These are phyloP conservation scores for Saccharomycopsis babjevae DNA, from an alignment of 805 yeast genomes.

Conservation along the genomic window DNA sequence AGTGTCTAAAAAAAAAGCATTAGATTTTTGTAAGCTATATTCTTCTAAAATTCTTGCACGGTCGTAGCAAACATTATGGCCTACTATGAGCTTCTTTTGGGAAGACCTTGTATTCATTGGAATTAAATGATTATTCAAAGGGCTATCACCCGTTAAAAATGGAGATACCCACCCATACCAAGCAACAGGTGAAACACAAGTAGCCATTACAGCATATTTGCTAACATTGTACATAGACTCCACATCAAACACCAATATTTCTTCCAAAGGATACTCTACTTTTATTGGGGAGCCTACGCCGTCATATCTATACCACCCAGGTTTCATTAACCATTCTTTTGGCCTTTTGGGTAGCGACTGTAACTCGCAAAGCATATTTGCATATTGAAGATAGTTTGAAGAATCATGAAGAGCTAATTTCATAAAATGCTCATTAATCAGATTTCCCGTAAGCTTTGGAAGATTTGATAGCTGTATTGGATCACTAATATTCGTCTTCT, in stretches of 20 bases:
- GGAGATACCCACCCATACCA: slow-evolving; percentile 98
- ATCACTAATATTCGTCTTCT: slow-evolving; percentile 48
- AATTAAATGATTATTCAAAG: slow-evolving; percentile 48
- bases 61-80: slow-evolving; percentile 88
- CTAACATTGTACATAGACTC: slow-evolving; percentile 75
- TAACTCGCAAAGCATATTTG: slow-evolving; percentile 32
- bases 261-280: slow-evolving; percentile 64
- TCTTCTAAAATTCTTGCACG: slow-evolving; percentile 81
- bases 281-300: slow-evolving; percentile 32
- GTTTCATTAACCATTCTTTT: slow-evolving; percentile 39
- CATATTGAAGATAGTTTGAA: slow-evolving; percentile 48
- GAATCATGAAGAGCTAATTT: slow-evolving; percentile 50
- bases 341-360: slow-evolving; percentile 35
- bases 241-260: slow-evolving; percentile 74
- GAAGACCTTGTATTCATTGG: slow-evolving; percentile 50
- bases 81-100: slow-evolving; percentile 51
- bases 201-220: slow-evolving; percentile 68
- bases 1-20: slow-evolving; percentile 78
- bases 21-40: slow-evolving; percentile 54
- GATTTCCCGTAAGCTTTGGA: slow-evolving; percentile 64
- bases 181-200: slow-evolving; percentile 64
- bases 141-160: slow-evolving; percentile 42
- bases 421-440: slow-evolving; percentile 79
- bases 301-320: slow-evolving; percentile 80
- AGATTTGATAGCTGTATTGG: slow-evolving; percentile 47